Conservation (phyloP, 306 rosid species). For the Vigna radiata region DNA sequence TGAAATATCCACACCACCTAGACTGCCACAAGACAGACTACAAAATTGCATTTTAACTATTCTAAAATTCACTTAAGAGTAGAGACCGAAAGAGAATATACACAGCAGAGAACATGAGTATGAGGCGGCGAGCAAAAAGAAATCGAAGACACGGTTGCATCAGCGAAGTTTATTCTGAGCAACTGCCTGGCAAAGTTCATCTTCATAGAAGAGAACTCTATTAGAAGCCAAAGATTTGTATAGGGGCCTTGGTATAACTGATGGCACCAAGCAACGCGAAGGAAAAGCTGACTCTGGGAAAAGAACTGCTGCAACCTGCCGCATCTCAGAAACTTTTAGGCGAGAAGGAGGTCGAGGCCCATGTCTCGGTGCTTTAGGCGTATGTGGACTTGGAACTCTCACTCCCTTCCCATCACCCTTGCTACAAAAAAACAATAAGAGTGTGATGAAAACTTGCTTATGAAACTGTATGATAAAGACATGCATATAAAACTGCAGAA, state of each 20-base stretch:
- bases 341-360: constrained; percentile 96
- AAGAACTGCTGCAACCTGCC: constrained; percentile 94
- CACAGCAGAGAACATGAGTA: constrained; percentile 41
- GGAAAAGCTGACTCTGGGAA: constrained; percentile 82
- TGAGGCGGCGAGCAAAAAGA: constrained; percentile 22
- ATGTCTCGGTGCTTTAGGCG: constrained; percentile 96
- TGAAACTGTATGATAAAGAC: constrained; percentile 5
- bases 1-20: constrained; percentile 68
- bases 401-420: constrained; percentile 71
- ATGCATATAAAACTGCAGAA: constrained; percentile 9
- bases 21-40: constrained; percentile 56
- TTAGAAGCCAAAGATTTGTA: constrained; percentile 91
- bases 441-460: constrained; percentile 14
- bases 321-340: constrained; percentile 80
- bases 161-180: constrained; percentile 92
- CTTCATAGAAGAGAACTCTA: constrained; percentile 93
- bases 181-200: constrained; percentile 94
- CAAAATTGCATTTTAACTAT: constrained; percentile 67
- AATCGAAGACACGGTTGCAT: constrained; percentile 36
- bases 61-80: constrained; percentile 50
- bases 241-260: constrained; percentile 74
- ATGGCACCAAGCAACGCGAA: constrained; percentile 75
- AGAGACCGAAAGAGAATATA: constrained; percentile 55
- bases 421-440: constrained; percentile 53
- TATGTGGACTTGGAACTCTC: constrained; percentile 67